These are phyloP conservation scores for Cnidoscolus chayamansa DNA, from an alignment of 441 rosid species.

Conservation along the genomic window DNA sequence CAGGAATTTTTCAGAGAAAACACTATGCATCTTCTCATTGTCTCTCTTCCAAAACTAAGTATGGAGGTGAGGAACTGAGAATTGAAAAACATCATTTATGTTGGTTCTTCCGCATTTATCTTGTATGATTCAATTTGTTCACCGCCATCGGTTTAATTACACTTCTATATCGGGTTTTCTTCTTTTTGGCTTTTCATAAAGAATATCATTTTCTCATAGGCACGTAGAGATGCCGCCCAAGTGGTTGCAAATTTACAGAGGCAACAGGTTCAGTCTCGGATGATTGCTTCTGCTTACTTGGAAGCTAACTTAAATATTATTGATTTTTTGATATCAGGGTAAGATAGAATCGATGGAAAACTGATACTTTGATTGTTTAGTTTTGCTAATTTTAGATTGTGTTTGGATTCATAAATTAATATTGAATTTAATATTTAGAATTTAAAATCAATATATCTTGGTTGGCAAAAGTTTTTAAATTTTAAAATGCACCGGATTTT, in stretches of 20 bases:
- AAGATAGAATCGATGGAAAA: slow-evolving; percentile 24
- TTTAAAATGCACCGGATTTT: neutral
- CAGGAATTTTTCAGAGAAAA: slow-evolving; percentile 85
- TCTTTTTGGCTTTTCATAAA: slow-evolving; percentile 11
- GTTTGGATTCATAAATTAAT: no score
- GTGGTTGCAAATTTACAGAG: slow-evolving; percentile 94
- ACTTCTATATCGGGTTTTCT: neutral
- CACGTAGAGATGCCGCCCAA: slow-evolving; percentile 95
- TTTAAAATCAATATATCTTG: no score
- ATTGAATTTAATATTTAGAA: no score
- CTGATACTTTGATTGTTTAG: neutral
- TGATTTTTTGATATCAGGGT: slow-evolving; percentile 75
- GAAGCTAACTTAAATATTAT: slow-evolving; percentile 73
- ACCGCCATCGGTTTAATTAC: slow-evolving; percentile 1
- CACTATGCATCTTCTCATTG: slow-evolving; percentile 61
- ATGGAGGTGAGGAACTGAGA: slow-evolving; percentile 78
- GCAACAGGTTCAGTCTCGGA: slow-evolving; percentile 74
- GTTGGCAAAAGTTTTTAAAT: no score
- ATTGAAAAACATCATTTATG: neutral
- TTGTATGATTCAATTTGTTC: neutral
- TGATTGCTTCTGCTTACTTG: slow-evolving; percentile 85
- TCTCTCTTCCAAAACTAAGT: slow-evolving; percentile 72
- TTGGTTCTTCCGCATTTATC: neutral
- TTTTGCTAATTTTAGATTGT: neutral
- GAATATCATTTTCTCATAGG: slow-evolving; percentile 40